Conservation (phyloP, 2,329 filamentous ascomycete genomes). For the Colletotrichum plurivorum region DNA sequence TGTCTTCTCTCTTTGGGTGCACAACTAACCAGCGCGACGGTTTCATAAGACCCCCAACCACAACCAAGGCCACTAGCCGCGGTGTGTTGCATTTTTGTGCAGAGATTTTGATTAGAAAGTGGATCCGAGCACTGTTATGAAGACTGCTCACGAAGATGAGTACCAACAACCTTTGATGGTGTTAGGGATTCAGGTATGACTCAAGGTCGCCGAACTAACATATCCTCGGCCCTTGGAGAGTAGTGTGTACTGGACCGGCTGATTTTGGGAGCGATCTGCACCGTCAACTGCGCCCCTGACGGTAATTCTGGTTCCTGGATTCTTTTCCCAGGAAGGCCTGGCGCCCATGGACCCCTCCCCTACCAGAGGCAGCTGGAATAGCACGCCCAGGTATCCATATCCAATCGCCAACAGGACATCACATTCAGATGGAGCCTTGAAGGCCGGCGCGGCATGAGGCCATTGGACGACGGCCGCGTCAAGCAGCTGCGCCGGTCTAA, state of each 20-base stretch:
- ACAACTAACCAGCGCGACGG: slow-evolving; percentile 12
- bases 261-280: slow-evolving; percentile 25
- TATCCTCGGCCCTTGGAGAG: not conserved
- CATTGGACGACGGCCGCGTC: slow-evolving; percentile 31
- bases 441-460: slow-evolving; percentile 30
- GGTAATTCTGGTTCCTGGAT: slow-evolving; percentile 38
- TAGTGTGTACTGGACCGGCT: slow-evolving; percentile 16
- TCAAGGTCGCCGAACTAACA: slow-evolving; percentile 17
- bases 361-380: too few relatives aligned
- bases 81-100: slow-evolving; percentile 38
- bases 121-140: slow-evolving; percentile 26
- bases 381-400: slow-evolving; percentile 6
- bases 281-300: slow-evolving; percentile 38
- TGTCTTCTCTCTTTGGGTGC: slow-evolving; percentile 11
- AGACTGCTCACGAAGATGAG: slow-evolving; percentile 10
- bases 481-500: slow-evolving; percentile 23
- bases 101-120: slow-evolving; percentile 38
- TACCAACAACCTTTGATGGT: not conserved
- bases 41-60: not conserved
- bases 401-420: slow-evolving; percentile 24
- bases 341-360: slow-evolving; percentile 13
- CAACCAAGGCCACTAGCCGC: not conserved
- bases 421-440: slow-evolving; percentile 8
- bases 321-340: slow-evolving; percentile 15
- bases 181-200: slow-evolving; percentile 5